Evolutionary conservation across 257 asterid genomes (phyloP).

Genomic region (Scutellaria minor): DNA sequence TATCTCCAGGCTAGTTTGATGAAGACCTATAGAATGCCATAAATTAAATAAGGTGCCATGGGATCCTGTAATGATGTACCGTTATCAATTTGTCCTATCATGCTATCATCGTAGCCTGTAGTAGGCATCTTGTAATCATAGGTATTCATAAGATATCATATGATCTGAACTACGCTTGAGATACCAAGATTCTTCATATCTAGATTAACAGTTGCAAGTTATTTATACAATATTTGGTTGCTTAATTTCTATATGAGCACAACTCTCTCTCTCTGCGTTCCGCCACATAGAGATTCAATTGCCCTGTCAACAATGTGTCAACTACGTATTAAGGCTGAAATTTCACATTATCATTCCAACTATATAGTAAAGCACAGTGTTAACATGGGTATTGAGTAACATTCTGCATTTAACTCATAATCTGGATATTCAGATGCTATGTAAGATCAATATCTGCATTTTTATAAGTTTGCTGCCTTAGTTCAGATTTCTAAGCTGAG

Average conservation of each 20-base stretch:
- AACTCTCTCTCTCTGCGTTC: background rate
- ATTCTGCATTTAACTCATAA: background rate
- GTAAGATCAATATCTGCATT: background rate
- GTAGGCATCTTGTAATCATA: background rate
- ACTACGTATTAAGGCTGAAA: background rate
- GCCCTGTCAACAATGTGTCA: background rate
- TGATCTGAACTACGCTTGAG: slow-evolving; percentile 7
- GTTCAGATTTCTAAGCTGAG: slow-evolving; percentile 2
- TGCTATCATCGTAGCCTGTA: background rate
- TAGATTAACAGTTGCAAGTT: slow-evolving; percentile 10
- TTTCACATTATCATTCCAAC: no score
- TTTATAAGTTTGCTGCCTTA: background rate
- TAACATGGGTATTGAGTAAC: background rate
- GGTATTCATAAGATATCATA: background rate
- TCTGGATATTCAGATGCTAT: slow-evolving; percentile 10
- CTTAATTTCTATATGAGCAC: background rate
- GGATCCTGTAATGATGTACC: background rate
- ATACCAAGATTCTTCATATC: slow-evolving; percentile 3
- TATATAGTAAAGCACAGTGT: background rate
- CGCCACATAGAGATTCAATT: background rate
- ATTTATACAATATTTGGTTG: background rate
- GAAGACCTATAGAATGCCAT: background rate
- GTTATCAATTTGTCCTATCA: background rate
- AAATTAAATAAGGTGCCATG: background rate
- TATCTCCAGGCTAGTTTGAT: slow-evolving; percentile 11